phyloP scores from a whole-genome alignment of 352 stramenopile genomes.

The Pythium sp. region DNA sequence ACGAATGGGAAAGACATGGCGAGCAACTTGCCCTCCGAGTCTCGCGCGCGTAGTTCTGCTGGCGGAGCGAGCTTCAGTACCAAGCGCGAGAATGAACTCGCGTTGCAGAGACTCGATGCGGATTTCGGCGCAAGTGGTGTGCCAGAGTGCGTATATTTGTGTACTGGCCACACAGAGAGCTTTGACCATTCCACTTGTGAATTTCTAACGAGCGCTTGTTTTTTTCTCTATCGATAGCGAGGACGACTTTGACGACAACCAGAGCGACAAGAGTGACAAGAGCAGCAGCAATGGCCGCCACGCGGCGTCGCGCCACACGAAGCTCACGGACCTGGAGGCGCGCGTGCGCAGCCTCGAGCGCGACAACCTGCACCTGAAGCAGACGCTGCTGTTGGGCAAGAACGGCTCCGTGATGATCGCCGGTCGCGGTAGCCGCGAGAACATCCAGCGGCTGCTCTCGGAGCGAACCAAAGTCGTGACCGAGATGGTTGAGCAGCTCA shows the following conservation, averaged over 20 bases:
- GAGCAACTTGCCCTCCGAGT: neutral
- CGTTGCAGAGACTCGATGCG: conserved; percentile 8
- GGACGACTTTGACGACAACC: conserved; percentile 21
- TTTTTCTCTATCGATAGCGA: neutral
- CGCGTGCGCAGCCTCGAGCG: conserved; percentile 67
- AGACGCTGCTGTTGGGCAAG: conserved; percentile 67
- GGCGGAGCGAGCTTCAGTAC: neutral
- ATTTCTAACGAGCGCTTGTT: neutral
- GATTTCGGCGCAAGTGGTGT: conserved; percentile 1
- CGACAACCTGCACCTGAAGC: conserved; percentile 77
- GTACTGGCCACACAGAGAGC: neutral
- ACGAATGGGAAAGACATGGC: neutral
- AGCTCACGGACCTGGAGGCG: conserved; percentile 69
- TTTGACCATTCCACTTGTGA: neutral
- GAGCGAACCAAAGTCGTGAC: conserved; percentile 76
- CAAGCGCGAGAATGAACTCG: neutral
- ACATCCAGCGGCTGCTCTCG: conserved; percentile 47
- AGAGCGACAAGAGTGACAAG: conserved; percentile 22
- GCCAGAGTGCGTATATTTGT: conserved; percentile 4
- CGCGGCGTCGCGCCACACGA: conserved; percentile 43
- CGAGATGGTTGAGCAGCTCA: conserved; percentile 80
- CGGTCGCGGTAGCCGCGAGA: conserved; percentile 31
- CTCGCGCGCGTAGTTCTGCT: neutral
- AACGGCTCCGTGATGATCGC: conserved; percentile 45
- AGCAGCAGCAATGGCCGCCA: conserved; percentile 8